A percentile compares a stretch with the other conserved stretches of the same genome.
These are phyloP conservation scores for Clohesyomyces aquaticus DNA, from an alignment of 495 filamentous ascomycete species.

Conservation along the genomic window DNA sequence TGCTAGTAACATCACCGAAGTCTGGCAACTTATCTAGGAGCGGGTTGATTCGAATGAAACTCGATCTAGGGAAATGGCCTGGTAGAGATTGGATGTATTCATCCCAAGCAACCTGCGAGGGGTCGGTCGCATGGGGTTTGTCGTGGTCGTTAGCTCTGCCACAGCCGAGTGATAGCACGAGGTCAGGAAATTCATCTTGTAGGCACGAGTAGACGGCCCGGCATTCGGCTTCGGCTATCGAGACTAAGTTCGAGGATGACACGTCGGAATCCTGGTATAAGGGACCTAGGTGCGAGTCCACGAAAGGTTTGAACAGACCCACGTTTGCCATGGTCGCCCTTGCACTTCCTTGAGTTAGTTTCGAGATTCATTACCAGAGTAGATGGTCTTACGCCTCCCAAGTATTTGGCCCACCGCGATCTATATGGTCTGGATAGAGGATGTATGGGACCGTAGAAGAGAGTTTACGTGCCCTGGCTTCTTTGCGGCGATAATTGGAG, in stretches of 20 bases:
- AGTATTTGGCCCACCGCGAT: constrained; percentile 7
- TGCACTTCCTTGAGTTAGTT: constrained; percentile 8
- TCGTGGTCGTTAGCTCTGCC: not conserved
- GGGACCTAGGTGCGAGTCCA: constrained; percentile 12
- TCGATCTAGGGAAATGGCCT: not conserved
- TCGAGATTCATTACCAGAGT: not conserved
- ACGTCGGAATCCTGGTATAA: constrained; percentile 17
- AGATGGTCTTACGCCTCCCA: constrained; percentile 16
- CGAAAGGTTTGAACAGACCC: constrained; percentile 27
- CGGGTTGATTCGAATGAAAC: not conserved
- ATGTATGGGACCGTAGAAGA: not conserved
- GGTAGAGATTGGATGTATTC: not conserved
- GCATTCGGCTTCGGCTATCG: constrained; percentile 25
- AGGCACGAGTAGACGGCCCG: constrained; percentile 11
- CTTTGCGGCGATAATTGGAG: constrained; percentile 23
- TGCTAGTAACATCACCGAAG: too few relatives aligned
- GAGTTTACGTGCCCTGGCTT: constrained; percentile 4
- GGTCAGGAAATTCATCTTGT: constrained; percentile 20
- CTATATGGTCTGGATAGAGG: constrained; percentile 19
- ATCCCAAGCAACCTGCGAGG: not conserved
- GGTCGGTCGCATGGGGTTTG: not conserved
- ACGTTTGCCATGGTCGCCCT: constrained; percentile 26
- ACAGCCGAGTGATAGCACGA: constrained; percentile 28
- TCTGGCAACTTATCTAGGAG: too few relatives aligned
- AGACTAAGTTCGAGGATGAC: constrained; percentile 17